Evolutionary conservation across 345 rosid genomes (phyloP), one percentile per base, ranked within the genome.

Genomic region (Nephelium lappaceum): DNA sequence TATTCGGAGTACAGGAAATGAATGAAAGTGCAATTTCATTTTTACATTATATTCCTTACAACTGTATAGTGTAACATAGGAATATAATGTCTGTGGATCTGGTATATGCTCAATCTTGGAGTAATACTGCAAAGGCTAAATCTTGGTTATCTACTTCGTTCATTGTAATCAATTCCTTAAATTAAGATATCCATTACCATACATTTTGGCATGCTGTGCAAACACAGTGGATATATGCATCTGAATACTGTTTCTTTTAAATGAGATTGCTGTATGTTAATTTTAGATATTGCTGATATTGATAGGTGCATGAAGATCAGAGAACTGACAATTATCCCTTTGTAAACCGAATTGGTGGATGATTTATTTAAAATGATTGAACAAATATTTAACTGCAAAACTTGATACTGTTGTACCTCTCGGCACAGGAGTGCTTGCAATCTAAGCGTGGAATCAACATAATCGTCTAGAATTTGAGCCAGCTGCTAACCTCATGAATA

Each of bases 21-120:
- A 75, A 75, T 75, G 60, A 65, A 63, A 49, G 18, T 47, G 61
- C 47, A 63, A 45, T 49, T 75, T 47, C 41, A 5, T 60, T 42
- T 73, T 61, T 39, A 66, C 15, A 5, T 3, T 39, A 36, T n/a
- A 39, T 57, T 14, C n/a, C 14, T 23, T 41, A 38, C 9, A 41
- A 12, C 67, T 43, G 55, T 45, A 23, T 21, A 36, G 47, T 16
- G 19, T 64, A 25, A 41, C 38, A 14, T 64, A 67, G 12, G 6
- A 1, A 67, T 24, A 16, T 39, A 19, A 2, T 41, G 43, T 41
- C 43, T 41, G 43, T 41, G 43, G 43, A 41, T 39, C 36, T 31
- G 36, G 36, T 4, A 31, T 31, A 31, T 2, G 11, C 31, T 45
- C 49, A 43, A 12, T 14, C 58, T 69, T 24, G 19, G 51, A 45